These are phyloP conservation scores for Litsea cubeba DNA, from an alignment of 164 flowering plant species.

Conservation along the genomic window DNA sequence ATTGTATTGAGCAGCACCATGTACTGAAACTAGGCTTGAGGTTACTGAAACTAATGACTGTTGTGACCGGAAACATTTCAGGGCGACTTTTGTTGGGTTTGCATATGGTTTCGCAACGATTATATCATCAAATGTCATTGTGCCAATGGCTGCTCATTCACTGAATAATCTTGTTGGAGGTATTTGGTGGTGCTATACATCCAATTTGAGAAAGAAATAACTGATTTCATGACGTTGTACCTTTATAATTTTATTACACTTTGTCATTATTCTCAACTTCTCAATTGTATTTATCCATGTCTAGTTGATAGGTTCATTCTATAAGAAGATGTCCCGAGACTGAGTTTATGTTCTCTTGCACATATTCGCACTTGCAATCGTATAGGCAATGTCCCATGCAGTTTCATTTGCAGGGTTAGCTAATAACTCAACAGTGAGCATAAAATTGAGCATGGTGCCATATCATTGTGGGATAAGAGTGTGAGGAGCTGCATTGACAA, in stretches of 20 bases:
- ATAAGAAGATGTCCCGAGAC: too few species aligned
- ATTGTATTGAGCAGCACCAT: not conserved
- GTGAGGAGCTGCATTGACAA: too few species aligned
- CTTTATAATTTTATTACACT: not conserved
- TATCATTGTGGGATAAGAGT: too few species aligned
- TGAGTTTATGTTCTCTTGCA: too few species aligned
- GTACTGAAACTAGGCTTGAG: not conserved
- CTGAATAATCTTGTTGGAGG: constrained; percentile 82
- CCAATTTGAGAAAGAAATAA: constrained; percentile 22
- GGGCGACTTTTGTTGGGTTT: constrained; percentile 88
- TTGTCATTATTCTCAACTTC: not conserved
- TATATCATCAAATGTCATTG: constrained; percentile 56
- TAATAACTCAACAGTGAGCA: too few species aligned
- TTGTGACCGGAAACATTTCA: constrained; percentile 18
- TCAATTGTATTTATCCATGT: not conserved
- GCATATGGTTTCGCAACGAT: constrained; percentile 68
- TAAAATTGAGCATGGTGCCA: too few species aligned
- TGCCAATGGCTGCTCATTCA: constrained; percentile 87
- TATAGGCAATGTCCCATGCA: too few species aligned
- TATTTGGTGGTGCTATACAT: constrained; percentile 57
- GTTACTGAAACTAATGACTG: not conserved
- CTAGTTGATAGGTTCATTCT: not conserved
- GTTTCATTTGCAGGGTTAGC: too few species aligned
- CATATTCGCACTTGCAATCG: too few species aligned
- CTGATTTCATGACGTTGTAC: not conserved